Percentiles rank a stretch among this genome's conserved stretches.
Evolutionary conservation across 169 alveolate species (phyloP).

Genomic region (Plasmodium malariae): DNA sequence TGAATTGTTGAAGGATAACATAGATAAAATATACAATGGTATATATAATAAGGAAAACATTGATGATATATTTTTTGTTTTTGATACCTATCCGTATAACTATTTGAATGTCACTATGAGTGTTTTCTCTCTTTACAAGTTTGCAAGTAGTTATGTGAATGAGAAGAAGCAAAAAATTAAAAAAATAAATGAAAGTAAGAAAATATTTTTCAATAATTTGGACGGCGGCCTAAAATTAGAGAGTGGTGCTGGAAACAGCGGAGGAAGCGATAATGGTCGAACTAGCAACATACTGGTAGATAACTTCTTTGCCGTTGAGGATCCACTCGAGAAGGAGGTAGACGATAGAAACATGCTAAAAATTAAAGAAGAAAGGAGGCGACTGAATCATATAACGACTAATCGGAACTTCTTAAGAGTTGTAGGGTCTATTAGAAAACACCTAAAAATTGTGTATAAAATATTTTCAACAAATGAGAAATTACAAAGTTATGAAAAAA

Average conservation of each 20-base stretch:
- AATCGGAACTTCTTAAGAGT: constrained; percentile 57
- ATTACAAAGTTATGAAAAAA: constrained; percentile 54
- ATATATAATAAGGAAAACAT: constrained; percentile 50
- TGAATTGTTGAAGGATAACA: constrained; percentile 35
- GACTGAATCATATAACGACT: constrained; percentile 23
- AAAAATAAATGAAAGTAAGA: constrained; percentile 1
- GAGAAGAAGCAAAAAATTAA: constrained; percentile 24
- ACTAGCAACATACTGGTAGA: no score
- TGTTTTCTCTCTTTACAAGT: constrained; percentile 56
- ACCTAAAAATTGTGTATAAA: constrained; percentile 64
- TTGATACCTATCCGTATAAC: constrained; percentile 68
- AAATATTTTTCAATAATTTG: not conserved
- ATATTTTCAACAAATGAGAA: constrained; percentile 59
- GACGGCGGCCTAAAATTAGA: no score
- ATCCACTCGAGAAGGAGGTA: constrained; percentile 1
- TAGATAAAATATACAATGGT: constrained; percentile 37
- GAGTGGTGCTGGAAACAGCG: no score
- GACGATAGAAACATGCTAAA: constrained; percentile 24
- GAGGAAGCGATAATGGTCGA: no score
- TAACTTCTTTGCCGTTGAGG: constrained; percentile 30
- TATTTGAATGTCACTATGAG: constrained; percentile 74
- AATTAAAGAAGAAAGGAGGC: constrained; percentile 64
- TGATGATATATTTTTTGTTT: constrained; percentile 48
- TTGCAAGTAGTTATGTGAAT: constrained; percentile 36
- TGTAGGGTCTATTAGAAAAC: constrained; percentile 58